Evolutionary conservation across 495 filamentous ascomycete genomes (phyloP).

Genomic region (Aspergillus egyptiacus): DNA sequence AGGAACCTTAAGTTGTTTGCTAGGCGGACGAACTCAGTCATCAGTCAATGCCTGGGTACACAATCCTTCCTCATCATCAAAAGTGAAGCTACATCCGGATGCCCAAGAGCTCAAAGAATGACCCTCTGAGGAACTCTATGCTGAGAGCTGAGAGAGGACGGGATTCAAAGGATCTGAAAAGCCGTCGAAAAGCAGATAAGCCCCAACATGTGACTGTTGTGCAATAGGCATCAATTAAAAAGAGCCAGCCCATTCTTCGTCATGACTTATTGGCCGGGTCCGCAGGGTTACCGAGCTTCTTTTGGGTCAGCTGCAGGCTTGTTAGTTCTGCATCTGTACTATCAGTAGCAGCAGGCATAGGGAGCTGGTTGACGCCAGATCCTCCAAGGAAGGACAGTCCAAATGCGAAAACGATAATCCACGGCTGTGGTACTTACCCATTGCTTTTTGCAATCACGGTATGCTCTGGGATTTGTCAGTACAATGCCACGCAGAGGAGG

Average conservation of each 20-base stretch:
- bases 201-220: too few relatives aligned
- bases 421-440: slow-evolving; percentile 59
- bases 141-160: neutral
- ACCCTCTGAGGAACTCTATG: neutral
- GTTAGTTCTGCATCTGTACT: slow-evolving; percentile 5
- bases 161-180: neutral
- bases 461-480: slow-evolving; percentile 55
- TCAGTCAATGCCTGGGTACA: too few relatives aligned
- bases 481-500: neutral
- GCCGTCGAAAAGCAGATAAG: neutral
- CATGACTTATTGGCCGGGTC: slow-evolving; percentile 5
- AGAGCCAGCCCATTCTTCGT: slow-evolving; percentile 4
- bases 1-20: slow-evolving; percentile 6
- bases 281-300: slow-evolving; percentile 16
- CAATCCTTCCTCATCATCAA: neutral
- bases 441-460: slow-evolving; percentile 88
- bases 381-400: neutral
- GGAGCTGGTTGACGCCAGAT: neutral
- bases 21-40: slow-evolving; percentile 16
- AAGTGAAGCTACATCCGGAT: too few relatives aligned
- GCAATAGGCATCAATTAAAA: neutral
- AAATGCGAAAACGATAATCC: neutral
- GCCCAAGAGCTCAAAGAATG: too few relatives aligned
- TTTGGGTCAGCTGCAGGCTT: slow-evolving; percentile 28
- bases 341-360: neutral